Evolutionary conservation across 345 rosid genomes (phyloP).

Genomic region (Eucalyptus brandiana): DNA sequence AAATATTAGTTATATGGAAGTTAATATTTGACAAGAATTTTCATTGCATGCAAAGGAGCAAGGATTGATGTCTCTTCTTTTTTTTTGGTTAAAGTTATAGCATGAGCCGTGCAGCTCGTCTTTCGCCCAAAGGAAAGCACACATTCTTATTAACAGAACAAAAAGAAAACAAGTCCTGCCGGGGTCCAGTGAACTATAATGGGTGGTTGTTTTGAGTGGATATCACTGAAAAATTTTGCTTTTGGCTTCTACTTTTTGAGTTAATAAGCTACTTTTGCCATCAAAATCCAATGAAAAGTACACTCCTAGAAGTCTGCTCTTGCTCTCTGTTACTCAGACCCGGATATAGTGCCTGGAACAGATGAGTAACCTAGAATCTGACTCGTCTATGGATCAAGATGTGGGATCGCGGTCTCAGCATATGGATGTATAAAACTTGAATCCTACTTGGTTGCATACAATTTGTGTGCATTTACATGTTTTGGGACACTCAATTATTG

Average conservation of each 20-base stretch:
- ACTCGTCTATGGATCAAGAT: not conserved
- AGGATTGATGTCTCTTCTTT: not conserved
- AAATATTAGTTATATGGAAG: not conserved
- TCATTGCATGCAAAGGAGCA: not conserved
- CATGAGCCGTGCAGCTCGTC: not conserved
- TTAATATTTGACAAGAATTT: not conserved
- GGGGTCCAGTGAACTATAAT: not conserved
- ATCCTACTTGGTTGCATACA: not conserved
- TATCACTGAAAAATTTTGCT: not conserved
- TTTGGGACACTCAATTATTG: not conserved
- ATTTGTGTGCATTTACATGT: not conserved
- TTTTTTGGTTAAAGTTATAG: too few relatives aligned
- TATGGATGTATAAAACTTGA: not conserved
- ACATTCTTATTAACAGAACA: not conserved
- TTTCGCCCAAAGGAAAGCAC: not conserved
- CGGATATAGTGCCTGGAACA: not conserved
- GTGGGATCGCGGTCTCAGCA: not conserved
- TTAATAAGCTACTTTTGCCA: not conserved
- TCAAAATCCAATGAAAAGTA: not conserved
- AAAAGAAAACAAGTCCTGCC: not conserved
- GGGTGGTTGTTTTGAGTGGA: not conserved
- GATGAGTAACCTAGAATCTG: not conserved
- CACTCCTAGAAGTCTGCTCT: not conserved
- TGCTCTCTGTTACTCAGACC: not conserved
- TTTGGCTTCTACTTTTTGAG: not conserved